Percentiles rank a stretch among this genome's conserved stretches.
Conservation (phyloP, 257 asterid genomes). For the Solanum sitiens region DNA sequence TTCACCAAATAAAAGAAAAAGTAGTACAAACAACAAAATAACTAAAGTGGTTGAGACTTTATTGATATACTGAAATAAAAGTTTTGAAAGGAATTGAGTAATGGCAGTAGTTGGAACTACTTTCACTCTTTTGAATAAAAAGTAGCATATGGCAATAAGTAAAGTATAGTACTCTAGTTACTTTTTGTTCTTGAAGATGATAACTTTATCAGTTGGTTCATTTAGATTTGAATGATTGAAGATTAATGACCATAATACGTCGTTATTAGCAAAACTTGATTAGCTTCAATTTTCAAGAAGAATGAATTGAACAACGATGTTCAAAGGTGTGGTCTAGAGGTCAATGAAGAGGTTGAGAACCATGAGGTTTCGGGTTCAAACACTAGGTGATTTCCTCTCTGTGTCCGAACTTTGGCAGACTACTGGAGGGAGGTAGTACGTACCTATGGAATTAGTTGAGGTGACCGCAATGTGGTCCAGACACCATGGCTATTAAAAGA, state of each 20-base stretch:
- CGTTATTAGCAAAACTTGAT: not conserved
- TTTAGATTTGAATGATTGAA: not conserved
- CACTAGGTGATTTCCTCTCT: not conserved
- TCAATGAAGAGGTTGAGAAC: not conserved
- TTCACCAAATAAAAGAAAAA: not conserved
- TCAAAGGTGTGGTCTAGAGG: not conserved
- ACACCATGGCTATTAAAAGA: not conserved
- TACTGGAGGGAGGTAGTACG: not conserved
- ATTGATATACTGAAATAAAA: not conserved
- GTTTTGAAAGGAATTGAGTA: not conserved
- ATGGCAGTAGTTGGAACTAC: not conserved
- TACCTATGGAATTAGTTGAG: not conserved
- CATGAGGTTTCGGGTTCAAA: not conserved
- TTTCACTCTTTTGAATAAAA: not conserved
- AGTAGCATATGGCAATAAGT: constrained; percentile 5
- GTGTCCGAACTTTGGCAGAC: not conserved
- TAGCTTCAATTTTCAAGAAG: not conserved
- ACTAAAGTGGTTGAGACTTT: constrained; percentile 5
- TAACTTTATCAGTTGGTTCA: not conserved
- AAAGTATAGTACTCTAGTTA: constrained; percentile 2
- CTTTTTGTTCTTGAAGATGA: not conserved
- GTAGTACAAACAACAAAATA: not conserved
- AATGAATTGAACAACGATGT: not conserved
- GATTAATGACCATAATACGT: not conserved
- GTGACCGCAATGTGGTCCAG: not conserved